Conservation (phyloP, 208 protist genomes). For the Trypanosoma brucei region DNA sequence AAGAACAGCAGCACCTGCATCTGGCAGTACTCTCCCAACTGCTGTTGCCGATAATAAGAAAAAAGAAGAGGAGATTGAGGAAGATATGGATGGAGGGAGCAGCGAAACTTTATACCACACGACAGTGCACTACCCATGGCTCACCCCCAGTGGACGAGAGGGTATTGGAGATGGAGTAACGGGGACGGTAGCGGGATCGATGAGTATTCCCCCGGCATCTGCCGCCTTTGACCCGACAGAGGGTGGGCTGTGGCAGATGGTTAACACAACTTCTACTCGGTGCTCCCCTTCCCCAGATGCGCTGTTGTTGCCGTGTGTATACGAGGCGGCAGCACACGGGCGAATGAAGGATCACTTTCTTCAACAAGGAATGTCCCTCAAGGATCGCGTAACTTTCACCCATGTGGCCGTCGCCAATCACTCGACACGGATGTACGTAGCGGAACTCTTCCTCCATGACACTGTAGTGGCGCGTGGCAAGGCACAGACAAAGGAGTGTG, state of each 20-base stretch:
- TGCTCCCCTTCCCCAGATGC: constrained; percentile 61
- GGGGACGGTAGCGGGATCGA: background rate
- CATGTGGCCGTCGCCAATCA: constrained; percentile 29
- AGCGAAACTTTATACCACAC: constrained; percentile 17
- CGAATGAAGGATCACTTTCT: constrained; percentile 58
- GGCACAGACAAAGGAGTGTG: constrained; percentile 51
- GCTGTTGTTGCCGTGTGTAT: constrained; percentile 65
- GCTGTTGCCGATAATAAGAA: background rate
- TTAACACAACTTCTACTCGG: constrained; percentile 52
- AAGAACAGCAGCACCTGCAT: background rate
- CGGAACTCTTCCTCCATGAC: constrained; percentile 45
- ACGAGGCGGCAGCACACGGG: constrained; percentile 41
- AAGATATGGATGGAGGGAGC: background rate
- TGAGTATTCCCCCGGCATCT: background rate
- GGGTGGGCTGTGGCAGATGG: constrained; percentile 65
- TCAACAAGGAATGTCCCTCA: constrained; percentile 42
- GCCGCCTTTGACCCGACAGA: constrained; percentile 65
- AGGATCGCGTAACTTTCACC: constrained; percentile 31
- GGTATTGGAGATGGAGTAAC: background rate
- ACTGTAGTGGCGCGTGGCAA: constrained; percentile 44
- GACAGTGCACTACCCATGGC: constrained; percentile 32
- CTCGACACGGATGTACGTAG: constrained; percentile 43
- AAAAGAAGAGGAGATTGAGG: background rate
- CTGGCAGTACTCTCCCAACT: background rate
- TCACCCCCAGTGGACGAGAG: background rate